These are phyloP conservation scores for Protomyces pachydermus DNA, from an alignment of 1,139 yeast species.

Conservation along the genomic window DNA sequence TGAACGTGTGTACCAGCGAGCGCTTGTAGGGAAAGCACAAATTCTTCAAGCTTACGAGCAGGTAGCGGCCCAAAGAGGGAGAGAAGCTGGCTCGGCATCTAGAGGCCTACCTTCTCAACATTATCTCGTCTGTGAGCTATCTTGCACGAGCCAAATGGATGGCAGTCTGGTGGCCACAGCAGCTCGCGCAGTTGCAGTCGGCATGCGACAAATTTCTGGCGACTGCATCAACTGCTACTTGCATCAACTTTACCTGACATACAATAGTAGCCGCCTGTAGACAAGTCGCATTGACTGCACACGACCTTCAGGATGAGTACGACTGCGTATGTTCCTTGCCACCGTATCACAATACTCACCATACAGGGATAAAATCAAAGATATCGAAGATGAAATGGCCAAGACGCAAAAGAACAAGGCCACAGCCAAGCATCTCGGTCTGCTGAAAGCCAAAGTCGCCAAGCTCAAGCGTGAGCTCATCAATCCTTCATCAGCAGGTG, in stretches of 20 bases:
- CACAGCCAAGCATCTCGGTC: constrained; percentile 65
- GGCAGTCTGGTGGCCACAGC: no score
- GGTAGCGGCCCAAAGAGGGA: constrained; percentile 16
- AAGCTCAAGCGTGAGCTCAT: constrained; percentile 86
- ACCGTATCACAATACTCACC: neutral
- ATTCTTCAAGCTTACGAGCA: constrained; percentile 4
- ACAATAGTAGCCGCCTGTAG: neutral
- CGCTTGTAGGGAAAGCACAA: constrained; percentile 5
- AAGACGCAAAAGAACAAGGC: constrained; percentile 32
- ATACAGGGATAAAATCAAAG: constrained; percentile 29
- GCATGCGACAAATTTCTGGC: no score
- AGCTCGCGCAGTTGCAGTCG: no score
- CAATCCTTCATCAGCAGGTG: constrained; percentile 69
- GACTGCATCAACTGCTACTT: no score
- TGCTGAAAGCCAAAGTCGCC: constrained; percentile 91
- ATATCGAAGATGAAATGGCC: constrained; percentile 32
- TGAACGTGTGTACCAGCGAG: neutral
- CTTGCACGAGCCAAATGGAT: no score
- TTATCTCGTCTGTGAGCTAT: neutral
- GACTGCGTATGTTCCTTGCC: neutral
- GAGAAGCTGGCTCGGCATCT: constrained; percentile 17
- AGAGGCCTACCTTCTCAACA: neutral
- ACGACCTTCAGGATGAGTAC: neutral
- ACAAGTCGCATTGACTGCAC: neutral
- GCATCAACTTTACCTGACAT: no score